phyloP scores from a whole-genome alignment of 106 monocot species.

The Ottelia alismoides region DNA sequence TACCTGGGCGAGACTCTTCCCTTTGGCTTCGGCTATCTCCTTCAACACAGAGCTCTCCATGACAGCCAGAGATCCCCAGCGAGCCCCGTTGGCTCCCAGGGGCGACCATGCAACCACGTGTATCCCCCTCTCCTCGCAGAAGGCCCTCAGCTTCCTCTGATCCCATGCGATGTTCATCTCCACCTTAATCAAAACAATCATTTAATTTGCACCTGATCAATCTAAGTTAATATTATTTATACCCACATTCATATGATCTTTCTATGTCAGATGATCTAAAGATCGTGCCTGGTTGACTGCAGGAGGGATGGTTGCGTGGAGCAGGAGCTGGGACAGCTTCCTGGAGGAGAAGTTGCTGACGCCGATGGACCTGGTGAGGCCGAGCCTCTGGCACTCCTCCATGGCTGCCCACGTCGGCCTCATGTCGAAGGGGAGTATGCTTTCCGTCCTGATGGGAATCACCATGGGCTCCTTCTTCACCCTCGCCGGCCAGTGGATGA shows the following conservation, averaged over 20 bases:
- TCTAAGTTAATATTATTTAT: too few species aligned
- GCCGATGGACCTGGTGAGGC: conserved; percentile 64
- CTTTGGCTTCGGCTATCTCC: conserved; percentile 5
- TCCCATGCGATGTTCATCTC: conserved; percentile 15
- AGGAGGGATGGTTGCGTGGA: conserved; percentile 43
- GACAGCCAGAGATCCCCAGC: not conserved
- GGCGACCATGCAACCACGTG: conserved; percentile 9
- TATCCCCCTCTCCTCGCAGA: conserved; percentile 7
- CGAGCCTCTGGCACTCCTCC: conserved; percentile 53
- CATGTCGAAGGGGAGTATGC: conserved; percentile 39
- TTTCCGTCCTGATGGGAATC: conserved; percentile 21
- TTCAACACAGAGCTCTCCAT: conserved; percentile 2
- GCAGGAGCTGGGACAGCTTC: conserved; percentile 46
- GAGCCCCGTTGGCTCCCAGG: conserved; percentile 6
- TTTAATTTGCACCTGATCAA: too few species aligned
- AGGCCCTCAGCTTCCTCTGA: conserved; percentile 10
- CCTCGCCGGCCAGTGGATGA: conserved; percentile 35
- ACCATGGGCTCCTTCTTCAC: conserved; percentile 17
- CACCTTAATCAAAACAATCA: not conserved
- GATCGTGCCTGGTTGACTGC: conserved; percentile 72
- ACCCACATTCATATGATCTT: too few species aligned
- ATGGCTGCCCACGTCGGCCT: conserved; percentile 74
- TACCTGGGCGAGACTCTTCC: conserved; percentile 10
- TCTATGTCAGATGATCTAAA: too few species aligned
- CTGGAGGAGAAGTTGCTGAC: conserved; percentile 72